Base-by-base conservation (phyloP, 192 early-diverging fungal genomes). In the Gryganskiella cystojenkinii region DNA sequence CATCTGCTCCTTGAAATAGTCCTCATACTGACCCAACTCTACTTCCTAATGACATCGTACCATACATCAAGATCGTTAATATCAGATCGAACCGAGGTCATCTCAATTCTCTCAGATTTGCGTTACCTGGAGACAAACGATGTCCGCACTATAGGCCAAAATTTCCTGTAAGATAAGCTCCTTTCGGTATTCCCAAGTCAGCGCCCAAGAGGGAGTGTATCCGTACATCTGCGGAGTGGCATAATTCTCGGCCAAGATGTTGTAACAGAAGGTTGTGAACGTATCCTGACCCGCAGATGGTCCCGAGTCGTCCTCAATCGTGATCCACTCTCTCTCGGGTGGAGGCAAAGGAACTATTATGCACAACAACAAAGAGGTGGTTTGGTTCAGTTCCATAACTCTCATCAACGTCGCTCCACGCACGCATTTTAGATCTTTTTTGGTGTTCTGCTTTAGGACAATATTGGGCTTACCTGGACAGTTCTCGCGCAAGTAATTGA, bases 151-250 rank as follows among this genome's bases (percentile, higher is more conserved):
- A 71, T 92, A 95, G 17, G 88, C 90, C 20, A 90, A 64, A 30
- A 99, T 91, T 67, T 99, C 97, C 25, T 90, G 85, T 57, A 97
- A 74, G 44, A 99, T 87, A 11, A 89, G 82, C 65, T 98, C 96
- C 70, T 91, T 94, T 51, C 97, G 91, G 80, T 97, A 95, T 46
- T 97, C 93, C 96, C 97, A 98, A 0, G 83, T 72, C 42, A 99
- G 85, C 1, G 93, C 96, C 96, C 96, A 99, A 10, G 94, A 93
- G 27, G 97, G 97, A 22, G 93, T 94, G 83, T 99, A 99, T 45
- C 91, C 92, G 84, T 97, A 98, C 75, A 88, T 83, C 68, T 91
- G 89, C 34, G 93, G 82, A 2, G 96, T 93, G 3, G 95, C 95
- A 67, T 96, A 97, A 78, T 92, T 93, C 35, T 95, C 91, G 64